Evolutionary conservation across 192 early-diverging fungal genomes (phyloP), one percentile per base, ranked within the genome.

Genomic region (Glomus cerebriforme): DNA sequence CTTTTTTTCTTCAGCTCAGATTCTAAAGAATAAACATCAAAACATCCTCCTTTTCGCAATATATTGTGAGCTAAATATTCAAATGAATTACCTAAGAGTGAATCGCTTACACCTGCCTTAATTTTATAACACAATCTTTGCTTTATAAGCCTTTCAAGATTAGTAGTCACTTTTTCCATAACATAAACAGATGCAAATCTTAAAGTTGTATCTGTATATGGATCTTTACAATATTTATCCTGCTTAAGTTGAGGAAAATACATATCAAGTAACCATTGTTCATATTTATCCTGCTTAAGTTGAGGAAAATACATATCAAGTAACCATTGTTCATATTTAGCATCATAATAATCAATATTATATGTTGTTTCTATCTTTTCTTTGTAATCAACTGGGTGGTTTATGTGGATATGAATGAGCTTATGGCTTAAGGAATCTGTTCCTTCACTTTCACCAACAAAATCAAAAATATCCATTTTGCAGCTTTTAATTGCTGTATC

Each of bases 121-220:
- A 34, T 31, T 32, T 59, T 35, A 60, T 45, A 59, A 9, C 54
- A 17, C 34, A 74, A 74, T 22, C 47, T 19, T 60, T 60, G 58
- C 8, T 9, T 60, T 49, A 34, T 59, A 60, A 32, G 17, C 31
- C 29, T 74, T 74, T 74, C 58, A 15, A 75, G 31, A 37, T 75
- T 75, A 34, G 3, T 59, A 7, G 62, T 75, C 58, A 75, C 74
- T 39, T 39, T 37, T 63, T 37, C 34, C n/a, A 9, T 59, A 34
- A 75, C 59, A 1, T 37, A 63, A n/a, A 60, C 59, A 43, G 74
- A 75, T 24, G 74, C 74, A 75, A 75, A 75, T 63, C 49, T 59
- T 75, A 75, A 35, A 29, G 60, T 26, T 64, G 62, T 26, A 29
- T 39, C n/a, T 17, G 58, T 34, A 24, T 73, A 73, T 17, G 27